Evolutionary conservation across 164 flowering plant genomes (phyloP).

Genomic region (Nelumbo lutea): DNA sequence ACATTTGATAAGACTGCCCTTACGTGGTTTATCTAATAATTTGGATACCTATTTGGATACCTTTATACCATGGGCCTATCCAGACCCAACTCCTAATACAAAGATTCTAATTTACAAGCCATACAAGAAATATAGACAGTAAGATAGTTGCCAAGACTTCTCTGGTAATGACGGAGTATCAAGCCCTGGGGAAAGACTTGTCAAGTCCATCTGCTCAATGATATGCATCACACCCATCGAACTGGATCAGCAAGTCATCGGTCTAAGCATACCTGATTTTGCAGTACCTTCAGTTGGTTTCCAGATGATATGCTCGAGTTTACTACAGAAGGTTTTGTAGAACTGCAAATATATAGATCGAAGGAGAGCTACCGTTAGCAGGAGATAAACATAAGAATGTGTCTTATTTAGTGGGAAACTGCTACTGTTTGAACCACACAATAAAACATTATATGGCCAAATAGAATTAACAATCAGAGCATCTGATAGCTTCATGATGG

Average conservation of each 20-base stretch:
- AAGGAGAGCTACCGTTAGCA: not conserved
- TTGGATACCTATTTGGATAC: too few relatives aligned
- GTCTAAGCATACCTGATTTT: slow-evolving; percentile 32
- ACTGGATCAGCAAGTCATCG: slow-evolving; percentile 50
- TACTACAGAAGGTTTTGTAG: slow-evolving; percentile 65
- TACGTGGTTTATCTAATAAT: too few relatives aligned
- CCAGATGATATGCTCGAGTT: slow-evolving; percentile 73
- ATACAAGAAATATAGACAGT: not conserved
- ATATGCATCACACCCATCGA: slow-evolving; percentile 27
- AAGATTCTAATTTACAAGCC: not conserved
- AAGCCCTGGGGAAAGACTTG: not conserved
- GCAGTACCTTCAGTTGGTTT: slow-evolving; percentile 41
- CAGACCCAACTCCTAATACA: not conserved
- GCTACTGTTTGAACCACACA: too few relatives aligned
- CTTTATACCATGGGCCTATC: too few relatives aligned
- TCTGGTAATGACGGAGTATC: slow-evolving; percentile 5
- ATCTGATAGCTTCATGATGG: too few relatives aligned
- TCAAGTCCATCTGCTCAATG: not conserved
- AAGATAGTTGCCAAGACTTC: not conserved
- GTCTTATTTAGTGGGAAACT: not conserved
- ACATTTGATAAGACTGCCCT: too few relatives aligned
- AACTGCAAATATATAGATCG: slow-evolving; percentile 43
- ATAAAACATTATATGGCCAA: too few relatives aligned
- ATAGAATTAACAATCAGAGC: too few relatives aligned
- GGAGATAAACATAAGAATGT: not conserved